Base-by-base conservation (phyloP, 306 rosid genomes). In the Glycyrrhiza uralensis region DNA sequence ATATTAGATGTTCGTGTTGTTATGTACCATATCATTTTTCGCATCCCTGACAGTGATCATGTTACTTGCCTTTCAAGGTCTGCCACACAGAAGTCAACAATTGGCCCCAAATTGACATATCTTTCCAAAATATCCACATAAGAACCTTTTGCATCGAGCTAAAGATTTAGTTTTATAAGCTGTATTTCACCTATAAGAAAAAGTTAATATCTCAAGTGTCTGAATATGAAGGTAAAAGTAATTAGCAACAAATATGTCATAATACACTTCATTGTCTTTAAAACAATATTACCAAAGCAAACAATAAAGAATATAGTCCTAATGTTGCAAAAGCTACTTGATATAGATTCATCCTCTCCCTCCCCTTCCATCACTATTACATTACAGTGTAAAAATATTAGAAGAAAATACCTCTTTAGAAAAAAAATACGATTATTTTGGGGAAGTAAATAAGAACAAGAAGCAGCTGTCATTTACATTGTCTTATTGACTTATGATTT, bases 61-160 rank as follows among this genome's bases (percentile, higher is more conserved):
- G n/a, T n/a, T n/a, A n/a, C 99, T 90, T 95, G 99, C 85, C 99
- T 89, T 76, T 95, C 99, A 64, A 91, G 96, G 84, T 95, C 99
- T 69, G 92, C 97, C 65, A 95, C 97, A 76, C 97, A 95, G 74
- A 95, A 88, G 85, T 95, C 99, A 75, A 85, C 96, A 51, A 95
- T 95, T 14, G 99, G 99, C 77, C 97, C 99, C 89, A 95, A 89
- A 75, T 95, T 95, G 65, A 91, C 97, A 65, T 88, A 95, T 79
- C 96, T 84, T 82, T 95, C 99, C 86, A 89, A 66, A 36, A 89
- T 93, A 72, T 95, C 96, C 38, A 95, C 99, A 69, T 86, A 89
- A 5, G 96, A 95, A 71, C 99, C 99, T 88, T 92, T 95, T 47
- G 89, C 70, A 76, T 95, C 99, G 4, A 93, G 96, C 52, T 88